Conservation (phyloP, 495 filamentous ascomycete species). For the Penicillium ochrochloron region DNA sequence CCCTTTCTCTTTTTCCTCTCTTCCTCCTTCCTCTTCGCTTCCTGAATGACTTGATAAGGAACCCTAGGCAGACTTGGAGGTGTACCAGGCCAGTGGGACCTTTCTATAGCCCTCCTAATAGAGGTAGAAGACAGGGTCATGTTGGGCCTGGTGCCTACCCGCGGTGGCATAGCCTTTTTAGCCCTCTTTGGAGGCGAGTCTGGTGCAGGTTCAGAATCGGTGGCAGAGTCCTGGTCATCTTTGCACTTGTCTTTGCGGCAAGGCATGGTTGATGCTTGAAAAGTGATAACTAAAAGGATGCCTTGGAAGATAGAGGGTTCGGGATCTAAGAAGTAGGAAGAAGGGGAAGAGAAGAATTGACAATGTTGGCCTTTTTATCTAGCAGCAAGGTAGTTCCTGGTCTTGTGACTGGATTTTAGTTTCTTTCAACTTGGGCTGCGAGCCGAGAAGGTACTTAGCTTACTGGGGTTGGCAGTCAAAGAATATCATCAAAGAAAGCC, state of each 20-base stretch:
- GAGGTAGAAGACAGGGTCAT: not conserved
- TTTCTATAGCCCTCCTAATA: not conserved
- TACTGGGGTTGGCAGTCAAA: not conserved
- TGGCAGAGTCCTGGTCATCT: not conserved
- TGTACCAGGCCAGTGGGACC: not conserved
- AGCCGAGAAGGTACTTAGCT: not conserved
- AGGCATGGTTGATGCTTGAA: not conserved
- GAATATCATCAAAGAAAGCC: constrained; percentile 2
- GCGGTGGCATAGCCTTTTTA: not conserved
- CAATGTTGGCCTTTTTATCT: not conserved
- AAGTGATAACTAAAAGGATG: not conserved
- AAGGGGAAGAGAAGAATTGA: not conserved
- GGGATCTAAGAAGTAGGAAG: not conserved
- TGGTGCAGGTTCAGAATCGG: not conserved
- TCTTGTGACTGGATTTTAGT: not conserved
- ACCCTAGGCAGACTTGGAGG: not conserved
- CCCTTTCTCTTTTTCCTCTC: not conserved
- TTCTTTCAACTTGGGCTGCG: not conserved
- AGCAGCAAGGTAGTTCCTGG: not conserved
- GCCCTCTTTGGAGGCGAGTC: not conserved
- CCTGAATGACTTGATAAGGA: not conserved
- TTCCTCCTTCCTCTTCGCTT: not conserved
- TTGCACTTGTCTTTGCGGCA: not conserved
- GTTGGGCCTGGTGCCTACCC: not conserved
- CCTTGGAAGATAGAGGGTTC: not conserved